phyloP scores from a whole-genome alignment of 2,329 filamentous ascomycete genomes.

The Penicillium sp. region DNA sequence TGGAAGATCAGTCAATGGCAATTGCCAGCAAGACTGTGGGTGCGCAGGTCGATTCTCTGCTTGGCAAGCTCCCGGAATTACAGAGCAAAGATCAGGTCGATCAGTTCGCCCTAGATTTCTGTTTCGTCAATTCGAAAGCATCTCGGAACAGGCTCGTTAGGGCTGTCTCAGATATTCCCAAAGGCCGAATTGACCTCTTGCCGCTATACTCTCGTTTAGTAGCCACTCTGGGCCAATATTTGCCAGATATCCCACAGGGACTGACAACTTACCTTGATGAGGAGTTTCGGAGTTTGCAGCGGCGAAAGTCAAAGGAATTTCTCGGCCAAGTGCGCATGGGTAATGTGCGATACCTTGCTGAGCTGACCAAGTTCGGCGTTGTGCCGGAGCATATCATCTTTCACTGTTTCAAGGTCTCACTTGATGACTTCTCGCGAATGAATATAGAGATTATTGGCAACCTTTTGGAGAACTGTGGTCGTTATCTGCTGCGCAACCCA shows the following conservation, averaged over 20 bases:
- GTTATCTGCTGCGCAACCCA: constrained; percentile 87
- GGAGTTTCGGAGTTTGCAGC: constrained; percentile 93
- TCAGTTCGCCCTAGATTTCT: constrained; percentile 92
- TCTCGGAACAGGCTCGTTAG: constrained; percentile 93
- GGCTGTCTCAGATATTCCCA: constrained; percentile 89
- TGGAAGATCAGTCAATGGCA: constrained; percentile 84
- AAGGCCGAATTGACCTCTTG: constrained; percentile 86
- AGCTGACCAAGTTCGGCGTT: constrained; percentile 96
- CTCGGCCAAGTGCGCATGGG: constrained; percentile 87
- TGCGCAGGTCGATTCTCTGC: constrained; percentile 88
- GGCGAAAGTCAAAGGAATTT: constrained; percentile 97
- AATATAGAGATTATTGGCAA: constrained; percentile 99
- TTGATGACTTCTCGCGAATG: constrained; percentile 97
- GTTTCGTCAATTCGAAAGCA: constrained; percentile 96
- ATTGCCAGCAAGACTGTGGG: constrained; percentile 98
- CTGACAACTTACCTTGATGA: constrained; percentile 91
- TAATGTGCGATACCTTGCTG: constrained; percentile 96
- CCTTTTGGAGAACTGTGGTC: constrained; percentile 91
- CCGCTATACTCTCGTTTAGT: constrained; percentile 90
- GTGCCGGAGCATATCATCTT: constrained; percentile 99
- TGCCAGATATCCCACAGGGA: constrained; percentile 90
- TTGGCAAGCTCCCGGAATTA: constrained; percentile 85
- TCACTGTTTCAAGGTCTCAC: constrained; percentile 93
- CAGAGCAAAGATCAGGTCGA: constrained; percentile 91
- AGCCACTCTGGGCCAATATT: constrained; percentile 88